phyloP scores from a whole-genome alignment of 768 basidiomycete species.

The Leccinum variicolor region DNA sequence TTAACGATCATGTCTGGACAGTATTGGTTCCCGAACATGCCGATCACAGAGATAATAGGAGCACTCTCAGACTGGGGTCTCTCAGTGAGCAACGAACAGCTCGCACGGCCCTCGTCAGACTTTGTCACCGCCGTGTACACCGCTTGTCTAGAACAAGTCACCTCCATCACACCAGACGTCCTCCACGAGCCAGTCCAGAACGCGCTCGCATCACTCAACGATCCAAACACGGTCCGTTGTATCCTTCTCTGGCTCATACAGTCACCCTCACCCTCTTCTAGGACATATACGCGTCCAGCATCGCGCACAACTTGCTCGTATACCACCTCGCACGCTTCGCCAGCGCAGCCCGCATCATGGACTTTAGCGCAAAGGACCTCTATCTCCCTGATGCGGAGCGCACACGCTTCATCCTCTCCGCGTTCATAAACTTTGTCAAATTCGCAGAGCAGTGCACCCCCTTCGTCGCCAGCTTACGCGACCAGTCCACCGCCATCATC shows the following conservation, averaged over 20 bases:
- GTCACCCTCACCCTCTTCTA: constrained; percentile 22
- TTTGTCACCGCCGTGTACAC: constrained; percentile 70
- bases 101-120: constrained; percentile 62
- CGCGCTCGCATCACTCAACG: constrained; percentile 48
- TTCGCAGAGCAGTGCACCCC: constrained; percentile 74
- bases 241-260: neutral
- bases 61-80: constrained; percentile 70
- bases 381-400: constrained; percentile 70
- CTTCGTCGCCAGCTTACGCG: constrained; percentile 60
- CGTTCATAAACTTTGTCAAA: constrained; percentile 91
- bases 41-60: constrained; percentile 57
- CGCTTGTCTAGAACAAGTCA: constrained; percentile 71
- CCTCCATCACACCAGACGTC: constrained; percentile 54
- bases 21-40: constrained; percentile 66
- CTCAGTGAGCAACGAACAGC: constrained; percentile 62
- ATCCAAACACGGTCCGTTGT: constrained; percentile 54
- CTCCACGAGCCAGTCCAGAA: constrained; percentile 59
- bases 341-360: constrained; percentile 65
- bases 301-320: constrained; percentile 61
- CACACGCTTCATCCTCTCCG: constrained; percentile 73
- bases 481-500: constrained; percentile 52
- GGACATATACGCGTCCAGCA: constrained; percentile 63
- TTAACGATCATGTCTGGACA: constrained; percentile 29
- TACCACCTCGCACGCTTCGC: constrained; percentile 77
- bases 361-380: constrained; percentile 76